Evolutionary conservation across 768 basidiomycete genomes (phyloP).

Genomic region (Termitomyces sp.): DNA sequence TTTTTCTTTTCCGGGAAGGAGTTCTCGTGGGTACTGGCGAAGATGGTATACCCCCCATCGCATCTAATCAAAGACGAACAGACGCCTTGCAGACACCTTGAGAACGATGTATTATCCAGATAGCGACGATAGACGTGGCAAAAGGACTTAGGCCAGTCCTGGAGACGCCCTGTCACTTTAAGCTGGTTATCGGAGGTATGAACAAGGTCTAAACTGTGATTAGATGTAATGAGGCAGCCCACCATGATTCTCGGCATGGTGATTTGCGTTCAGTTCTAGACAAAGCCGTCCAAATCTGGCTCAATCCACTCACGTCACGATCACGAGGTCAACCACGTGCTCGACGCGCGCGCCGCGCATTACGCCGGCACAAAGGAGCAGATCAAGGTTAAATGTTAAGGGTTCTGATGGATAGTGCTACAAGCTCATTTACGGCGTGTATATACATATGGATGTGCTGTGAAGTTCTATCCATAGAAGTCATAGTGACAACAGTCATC

Average conservation of each 20-base stretch:
- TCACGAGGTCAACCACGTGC: background rate
- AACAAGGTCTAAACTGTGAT: background rate
- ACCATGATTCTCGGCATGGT: constrained; percentile 3
- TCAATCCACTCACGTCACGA: background rate
- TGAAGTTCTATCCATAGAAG: too few species aligned
- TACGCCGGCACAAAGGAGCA: too few species aligned
- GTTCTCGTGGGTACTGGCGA: background rate
- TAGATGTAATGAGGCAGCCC: constrained; percentile 7
- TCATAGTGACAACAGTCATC: too few species aligned
- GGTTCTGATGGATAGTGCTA: background rate
- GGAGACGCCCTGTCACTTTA: background rate
- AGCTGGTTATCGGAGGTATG: background rate
- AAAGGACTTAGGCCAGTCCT: background rate
- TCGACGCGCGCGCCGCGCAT: too few species aligned
- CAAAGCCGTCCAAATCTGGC: background rate
- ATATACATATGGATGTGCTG: too few species aligned
- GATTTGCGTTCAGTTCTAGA: background rate
- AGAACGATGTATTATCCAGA: background rate
- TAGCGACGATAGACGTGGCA: background rate
- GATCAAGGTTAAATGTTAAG: too few species aligned
- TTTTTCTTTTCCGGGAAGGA: background rate
- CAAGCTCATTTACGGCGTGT: too few species aligned
- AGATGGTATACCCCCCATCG: background rate
- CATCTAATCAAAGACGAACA: background rate
- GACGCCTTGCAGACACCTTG: background rate